Evolutionary conservation across 2,329 filamentous ascomycete species (phyloP), one percentile per base, ranked within the genome.

Genomic region (Paecilomyces dactylethromorphus): DNA sequence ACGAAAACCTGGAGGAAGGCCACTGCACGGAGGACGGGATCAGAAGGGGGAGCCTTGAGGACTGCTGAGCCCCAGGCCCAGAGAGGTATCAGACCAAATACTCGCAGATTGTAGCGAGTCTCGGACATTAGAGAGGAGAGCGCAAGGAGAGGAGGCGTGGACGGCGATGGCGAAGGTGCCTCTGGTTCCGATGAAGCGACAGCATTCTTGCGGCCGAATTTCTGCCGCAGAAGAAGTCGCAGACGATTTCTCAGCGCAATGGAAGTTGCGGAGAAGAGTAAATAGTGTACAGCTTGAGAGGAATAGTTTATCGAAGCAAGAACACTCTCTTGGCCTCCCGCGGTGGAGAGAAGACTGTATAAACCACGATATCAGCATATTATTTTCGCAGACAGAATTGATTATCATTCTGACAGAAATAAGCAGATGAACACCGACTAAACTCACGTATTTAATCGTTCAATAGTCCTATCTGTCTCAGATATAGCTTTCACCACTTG

Each of bases 51-150:
- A 55, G 57, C 74, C 56, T 71, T 73, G 66, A 87, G 76, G 57
- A 63, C 87, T 78, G 74, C 90, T 89, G 72, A 96, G 80, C 55
- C 86, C 86, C 69, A 96, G 67, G 66, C 87, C 88, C 90, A 96
- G 31, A 97, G 80, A 0, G 92, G 83, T 53, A 94, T 80, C 56
- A 93, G 78, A 33, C 75, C 80, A 18, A 86, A 84, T 13, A 96
- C 80, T 13, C 77, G 75, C 39, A 79, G 68, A 77, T 81, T 74
- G 79, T 82, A 78, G 56, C 78, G 77, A 18, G 74, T 76, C 64
- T 79, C 75, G 7, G 69, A 91, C 77, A 67, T 82, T 59, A 78
- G 69, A 32, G 69, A 67, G 54, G 69, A 72, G 55, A 76, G 70
- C 15, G 83, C 79, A 39, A 85, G 74, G 51, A 77, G 72, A 8